A percentile compares a stretch with the other conserved stretches of the same genome.
Conservation (phyloP, 1,284 basidiomycete genomes). For the Irpex sp. region DNA sequence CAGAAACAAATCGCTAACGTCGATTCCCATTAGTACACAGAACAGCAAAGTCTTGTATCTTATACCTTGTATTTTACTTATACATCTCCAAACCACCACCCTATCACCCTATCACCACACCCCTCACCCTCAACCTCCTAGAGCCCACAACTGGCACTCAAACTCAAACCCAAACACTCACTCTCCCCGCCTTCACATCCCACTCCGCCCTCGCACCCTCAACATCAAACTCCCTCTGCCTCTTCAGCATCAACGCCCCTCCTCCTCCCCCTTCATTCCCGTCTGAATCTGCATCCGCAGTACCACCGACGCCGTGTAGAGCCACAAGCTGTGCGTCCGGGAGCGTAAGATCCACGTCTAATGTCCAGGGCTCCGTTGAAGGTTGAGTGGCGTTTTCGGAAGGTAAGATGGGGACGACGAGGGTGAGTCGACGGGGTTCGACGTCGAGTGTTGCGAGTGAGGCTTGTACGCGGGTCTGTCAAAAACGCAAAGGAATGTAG, state of each 20-base stretch:
- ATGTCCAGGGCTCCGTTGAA: slow-evolving; percentile 24
- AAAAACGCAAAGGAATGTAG: not conserved
- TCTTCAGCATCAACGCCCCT: slow-evolving; percentile 43
- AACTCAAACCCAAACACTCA: slow-evolving; percentile 38
- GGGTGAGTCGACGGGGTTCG: slow-evolving; percentile 50
- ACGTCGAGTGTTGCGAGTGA: slow-evolving; percentile 52
- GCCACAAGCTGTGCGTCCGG: slow-evolving; percentile 46
- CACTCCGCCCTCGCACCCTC: slow-evolving; percentile 62
- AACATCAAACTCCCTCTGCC: slow-evolving; percentile 53
- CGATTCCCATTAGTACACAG: too few relatives aligned
- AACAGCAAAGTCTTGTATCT: too few relatives aligned
- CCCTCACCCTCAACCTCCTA: not conserved
- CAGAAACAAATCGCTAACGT: too few relatives aligned
- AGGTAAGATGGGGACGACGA: slow-evolving; percentile 30
- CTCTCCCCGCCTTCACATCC: slow-evolving; percentile 45
- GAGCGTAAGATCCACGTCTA: slow-evolving; percentile 53
- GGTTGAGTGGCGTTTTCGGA: not conserved
- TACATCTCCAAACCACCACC: not conserved
- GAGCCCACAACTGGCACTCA: not conserved
- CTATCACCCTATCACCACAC: not conserved
- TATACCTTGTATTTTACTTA: not conserved
- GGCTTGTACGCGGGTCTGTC: slow-evolving; percentile 28
- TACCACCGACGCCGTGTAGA: slow-evolving; percentile 10
- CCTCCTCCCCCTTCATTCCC: slow-evolving; percentile 3
- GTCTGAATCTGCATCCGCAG: too few relatives aligned